These are phyloP conservation scores for Gossypium thurberi DNA, from an alignment of 345 rosid genomes.

Conservation along the genomic window DNA sequence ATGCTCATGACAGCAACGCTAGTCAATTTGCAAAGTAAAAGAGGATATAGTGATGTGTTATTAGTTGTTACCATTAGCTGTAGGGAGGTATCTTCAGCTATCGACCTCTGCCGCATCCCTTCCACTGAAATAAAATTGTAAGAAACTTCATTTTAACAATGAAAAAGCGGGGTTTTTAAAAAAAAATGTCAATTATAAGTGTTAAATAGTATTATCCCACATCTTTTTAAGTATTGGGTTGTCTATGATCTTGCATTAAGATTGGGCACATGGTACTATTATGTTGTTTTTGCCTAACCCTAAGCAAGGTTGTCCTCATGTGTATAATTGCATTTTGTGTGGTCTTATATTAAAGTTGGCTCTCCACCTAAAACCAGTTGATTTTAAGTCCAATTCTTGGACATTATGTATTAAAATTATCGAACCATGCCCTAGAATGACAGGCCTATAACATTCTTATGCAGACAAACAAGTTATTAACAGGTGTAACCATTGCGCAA, in stretches of 20 bases:
- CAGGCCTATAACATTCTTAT: background rate
- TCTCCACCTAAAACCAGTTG: background rate
- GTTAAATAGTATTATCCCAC: too few species aligned
- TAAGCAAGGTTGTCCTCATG: background rate
- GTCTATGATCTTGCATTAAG: background rate
- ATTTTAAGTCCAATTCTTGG: background rate
- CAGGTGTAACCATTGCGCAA: background rate
- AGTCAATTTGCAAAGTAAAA: conserved; percentile 15
- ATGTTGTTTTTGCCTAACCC: background rate
- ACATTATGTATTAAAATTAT: background rate
- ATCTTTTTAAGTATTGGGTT: background rate
- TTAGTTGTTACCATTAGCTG: conserved; percentile 65
- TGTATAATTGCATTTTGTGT: background rate
- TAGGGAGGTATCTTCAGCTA: conserved; percentile 49
- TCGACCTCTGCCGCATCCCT: conserved; percentile 60
- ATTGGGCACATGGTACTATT: too few species aligned
- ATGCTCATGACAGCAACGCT: conserved; percentile 6
- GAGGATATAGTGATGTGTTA: conserved; percentile 7
- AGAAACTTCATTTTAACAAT: background rate
- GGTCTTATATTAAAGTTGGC: background rate
- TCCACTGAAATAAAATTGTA: conserved; percentile 47
- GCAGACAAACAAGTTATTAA: background rate
- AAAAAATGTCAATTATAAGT: too few species aligned
- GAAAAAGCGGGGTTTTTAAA: background rate
- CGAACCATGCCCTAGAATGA: background rate